Evolutionary conservation across 371 early-diverging fungal species (phyloP), one percentile per base, ranked within the genome.

Genomic region (Lichtheimia ornata): DNA sequence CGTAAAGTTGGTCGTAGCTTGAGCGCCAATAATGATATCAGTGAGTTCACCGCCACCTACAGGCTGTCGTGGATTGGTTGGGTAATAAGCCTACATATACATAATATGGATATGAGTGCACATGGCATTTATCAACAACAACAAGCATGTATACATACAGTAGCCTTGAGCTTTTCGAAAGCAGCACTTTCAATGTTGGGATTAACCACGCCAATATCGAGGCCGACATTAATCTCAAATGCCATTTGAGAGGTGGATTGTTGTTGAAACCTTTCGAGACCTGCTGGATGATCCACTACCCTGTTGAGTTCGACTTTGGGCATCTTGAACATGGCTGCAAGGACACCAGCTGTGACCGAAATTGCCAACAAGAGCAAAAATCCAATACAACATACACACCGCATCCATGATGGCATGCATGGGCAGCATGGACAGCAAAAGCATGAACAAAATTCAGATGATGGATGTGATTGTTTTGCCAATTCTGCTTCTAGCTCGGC

Each of bases 41-140:
- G 53, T 54, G 24, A 78, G 24, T 0, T 59, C 54, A 17, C 82
- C 82, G 20, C 78, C 78, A 7, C 82, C 78, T 17, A 81, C 65
- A 1, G 73, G 59, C 2, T 64, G 58, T 3, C 15, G 13, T 12
- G 70, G 69, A 4, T 35, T 30, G 5, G 67, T 66, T 15, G 82
- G 78, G 35, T 81, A 78, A 62, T 64, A 81, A 7, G 78, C 78
- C 82, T 81, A 22, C 22, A 22, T 73, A 72, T n/a, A n/a, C n/a
- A n/a, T n/a, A n/a, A n/a, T n/a, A n/a, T n/a, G n/a, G n/a, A n/a
- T n/a, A n/a, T n/a, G n/a, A n/a, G n/a, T n/a, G n/a, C n/a, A n/a
- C n/a, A n/a, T n/a, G n/a, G n/a, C n/a, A n/a, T n/a, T n/a, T n/a
- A n/a, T n/a, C n/a, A n/a, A n/a, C n/a, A n/a, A n/a, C n/a, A n/a